These are phyloP conservation scores for Monascus ruber DNA, from an alignment of 2,329 filamentous ascomycete genomes.

Conservation along the genomic window DNA sequence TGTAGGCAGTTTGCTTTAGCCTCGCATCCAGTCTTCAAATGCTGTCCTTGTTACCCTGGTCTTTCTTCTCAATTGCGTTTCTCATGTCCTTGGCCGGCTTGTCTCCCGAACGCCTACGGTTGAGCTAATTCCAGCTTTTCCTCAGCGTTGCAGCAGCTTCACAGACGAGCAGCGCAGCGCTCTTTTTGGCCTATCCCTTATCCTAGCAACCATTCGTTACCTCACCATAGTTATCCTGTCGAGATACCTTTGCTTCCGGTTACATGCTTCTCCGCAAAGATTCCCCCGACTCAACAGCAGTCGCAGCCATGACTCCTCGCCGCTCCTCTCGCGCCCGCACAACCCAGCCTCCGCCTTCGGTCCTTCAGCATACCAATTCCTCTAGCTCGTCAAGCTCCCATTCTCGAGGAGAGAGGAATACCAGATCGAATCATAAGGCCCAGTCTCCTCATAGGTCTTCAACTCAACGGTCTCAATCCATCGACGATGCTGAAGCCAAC, in stretches of 20 bases:
- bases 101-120: no score
- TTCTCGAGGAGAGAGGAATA: conserved; percentile 61
- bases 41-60: conserved; percentile 11
- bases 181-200: no score
- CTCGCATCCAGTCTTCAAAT: conserved; percentile 20
- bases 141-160: no score
- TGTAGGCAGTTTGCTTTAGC: conserved; percentile 24
- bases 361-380: conserved; percentile 65
- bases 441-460: conserved; percentile 65
- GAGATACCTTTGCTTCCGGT: conserved; percentile 1
- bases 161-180: no score
- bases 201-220: no score
- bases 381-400: conserved; percentile 62
- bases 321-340: conserved; percentile 84
- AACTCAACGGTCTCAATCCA: conserved; percentile 42
- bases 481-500: conserved; percentile 43
- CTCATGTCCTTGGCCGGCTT: conserved; percentile 13
- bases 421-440: conserved; percentile 60
- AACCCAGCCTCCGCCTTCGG: conserved; percentile 56
- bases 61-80: conserved; percentile 12
- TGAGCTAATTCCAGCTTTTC: no score
- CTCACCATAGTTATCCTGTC: no score
- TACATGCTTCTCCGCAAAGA: conserved; percentile 4
- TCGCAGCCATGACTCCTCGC: conserved; percentile 54
- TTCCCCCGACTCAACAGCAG: not conserved